Conservation (phyloP, 768 basidiomycete species). For the Phlebiopsis gigantea region DNA sequence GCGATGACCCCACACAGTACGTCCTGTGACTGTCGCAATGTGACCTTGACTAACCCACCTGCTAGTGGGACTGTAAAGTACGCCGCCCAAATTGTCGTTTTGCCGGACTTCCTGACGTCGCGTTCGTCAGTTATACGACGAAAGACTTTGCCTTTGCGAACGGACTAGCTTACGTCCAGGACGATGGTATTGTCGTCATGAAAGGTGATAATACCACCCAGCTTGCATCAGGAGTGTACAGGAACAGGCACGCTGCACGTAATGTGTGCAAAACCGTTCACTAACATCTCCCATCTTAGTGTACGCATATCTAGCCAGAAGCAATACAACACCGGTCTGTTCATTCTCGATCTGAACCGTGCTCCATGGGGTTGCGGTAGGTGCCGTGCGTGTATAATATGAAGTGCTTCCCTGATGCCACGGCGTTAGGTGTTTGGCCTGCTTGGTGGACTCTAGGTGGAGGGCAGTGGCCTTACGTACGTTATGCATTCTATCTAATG, state of each 20-base stretch:
- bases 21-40: slow-evolving; percentile 11
- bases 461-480: slow-evolving; percentile 59
- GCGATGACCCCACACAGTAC: slow-evolving; percentile 66
- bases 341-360: slow-evolving; percentile 76
- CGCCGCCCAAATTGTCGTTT: slow-evolving; percentile 19
- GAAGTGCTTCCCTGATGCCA: slow-evolving; percentile 3
- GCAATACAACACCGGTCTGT: slow-evolving; percentile 70
- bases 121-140: slow-evolving; percentile 52
- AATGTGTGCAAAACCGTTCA: neutral
- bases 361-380: slow-evolving; percentile 89
- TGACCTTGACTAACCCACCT: slow-evolving; percentile 18
- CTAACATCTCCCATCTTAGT: slow-evolving; percentile 32
- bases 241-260: slow-evolving; percentile 47
- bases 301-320: slow-evolving; percentile 70
- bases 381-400: slow-evolving; percentile 1
- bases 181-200: slow-evolving; percentile 64
- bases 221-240: slow-evolving; percentile 46
- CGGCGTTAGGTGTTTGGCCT: slow-evolving; percentile 65
- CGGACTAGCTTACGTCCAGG: slow-evolving; percentile 51
- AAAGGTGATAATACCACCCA: slow-evolving; percentile 65
- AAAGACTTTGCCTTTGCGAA: slow-evolving; percentile 43
- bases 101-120: neutral
- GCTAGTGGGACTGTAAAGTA: slow-evolving; percentile 68
- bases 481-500: slow-evolving; percentile 20
- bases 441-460: slow-evolving; percentile 71